These are phyloP conservation scores for Tremellales sp. DNA, from an alignment of 1,284 basidiomycete genomes.

Conservation along the genomic window DNA sequence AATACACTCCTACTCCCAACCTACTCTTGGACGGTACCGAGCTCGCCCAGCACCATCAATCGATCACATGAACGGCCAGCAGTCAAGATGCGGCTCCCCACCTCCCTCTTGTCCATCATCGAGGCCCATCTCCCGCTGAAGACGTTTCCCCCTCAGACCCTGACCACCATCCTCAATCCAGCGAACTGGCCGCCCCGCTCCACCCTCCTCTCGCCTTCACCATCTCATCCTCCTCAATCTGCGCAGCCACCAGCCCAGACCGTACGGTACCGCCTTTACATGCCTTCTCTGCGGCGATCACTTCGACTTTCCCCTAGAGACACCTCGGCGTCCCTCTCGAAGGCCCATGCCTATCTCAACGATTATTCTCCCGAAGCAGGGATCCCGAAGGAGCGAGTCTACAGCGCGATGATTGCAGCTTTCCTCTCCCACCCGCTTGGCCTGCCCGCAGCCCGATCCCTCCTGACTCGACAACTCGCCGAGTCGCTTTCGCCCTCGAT, in stretches of 20 bases:
- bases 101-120: constrained; percentile 11
- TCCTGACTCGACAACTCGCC: constrained; percentile 9
- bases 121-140: constrained; percentile 12
- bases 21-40: no score
- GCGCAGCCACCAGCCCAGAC: not conserved
- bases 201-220: not conserved
- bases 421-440: constrained; percentile 16
- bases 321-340: not conserved
- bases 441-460: constrained; percentile 3
- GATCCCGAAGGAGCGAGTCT: not conserved
- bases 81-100: constrained; percentile 8
- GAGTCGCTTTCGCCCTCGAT: constrained; percentile 18
- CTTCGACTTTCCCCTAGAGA: not conserved
- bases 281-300: constrained; percentile 1
- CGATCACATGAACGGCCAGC: no score
- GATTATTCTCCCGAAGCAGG: not conserved
- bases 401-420: constrained; percentile 6
- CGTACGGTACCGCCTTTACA: not conserved
- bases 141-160: constrained; percentile 8
- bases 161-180: constrained; percentile 1
- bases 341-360: constrained; percentile 8
- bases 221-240: not conserved
- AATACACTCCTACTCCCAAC: no score
- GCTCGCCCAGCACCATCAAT: no score
- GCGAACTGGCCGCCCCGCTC: not conserved